phyloP scores from a whole-genome alignment of 1,284 basidiomycete species.

The Sporisorium reilianum region DNA sequence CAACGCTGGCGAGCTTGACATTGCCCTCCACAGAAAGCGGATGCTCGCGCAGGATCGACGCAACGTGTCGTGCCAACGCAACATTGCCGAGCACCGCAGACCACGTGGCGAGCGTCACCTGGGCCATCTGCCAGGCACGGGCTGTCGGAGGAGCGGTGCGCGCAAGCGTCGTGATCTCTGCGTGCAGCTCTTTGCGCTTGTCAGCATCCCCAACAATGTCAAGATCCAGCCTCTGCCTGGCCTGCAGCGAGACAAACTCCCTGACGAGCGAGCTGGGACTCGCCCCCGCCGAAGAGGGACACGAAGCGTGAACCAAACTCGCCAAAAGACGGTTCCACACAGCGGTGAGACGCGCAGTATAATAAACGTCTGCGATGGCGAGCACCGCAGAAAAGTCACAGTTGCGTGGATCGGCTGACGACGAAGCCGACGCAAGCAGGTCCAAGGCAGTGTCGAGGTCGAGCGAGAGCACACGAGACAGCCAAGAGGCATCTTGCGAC shows the following conservation, averaged over 20 bases:
- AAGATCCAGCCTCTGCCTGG: slow-evolving; percentile 43
- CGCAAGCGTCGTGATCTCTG: slow-evolving; percentile 45
- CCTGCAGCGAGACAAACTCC: slow-evolving; percentile 29
- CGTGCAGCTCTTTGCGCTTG: slow-evolving; percentile 37
- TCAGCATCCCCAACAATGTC: slow-evolving; percentile 39
- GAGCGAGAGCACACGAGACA: slow-evolving; percentile 53
- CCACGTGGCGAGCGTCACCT: slow-evolving; percentile 59
- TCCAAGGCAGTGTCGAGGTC: slow-evolving; percentile 48
- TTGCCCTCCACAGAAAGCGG: slow-evolving; percentile 5
- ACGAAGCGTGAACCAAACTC: slow-evolving; percentile 51
- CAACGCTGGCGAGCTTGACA: slow-evolving; percentile 18
- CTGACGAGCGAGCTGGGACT: slow-evolving; percentile 10
- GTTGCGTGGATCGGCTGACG: slow-evolving; percentile 3
- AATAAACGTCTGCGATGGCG: slow-evolving; percentile 56
- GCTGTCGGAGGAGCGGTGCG: slow-evolving; percentile 43
- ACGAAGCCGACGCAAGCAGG: slow-evolving; percentile 30
- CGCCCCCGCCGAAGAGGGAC: slow-evolving; percentile 28
- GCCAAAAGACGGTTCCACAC: slow-evolving; percentile 58
- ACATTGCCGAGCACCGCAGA: slow-evolving; percentile 53
- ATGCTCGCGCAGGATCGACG: slow-evolving; percentile 26
- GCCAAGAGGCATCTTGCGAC: slow-evolving; percentile 42
- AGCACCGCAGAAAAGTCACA: slow-evolving; percentile 49
- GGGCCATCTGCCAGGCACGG: slow-evolving; percentile 43
- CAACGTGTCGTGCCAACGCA: slow-evolving; percentile 41
- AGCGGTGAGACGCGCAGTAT: slow-evolving; percentile 43